phyloP scores from a whole-genome alignment of 768 basidiomycete species.

The Auriscalpium vulgare region DNA sequence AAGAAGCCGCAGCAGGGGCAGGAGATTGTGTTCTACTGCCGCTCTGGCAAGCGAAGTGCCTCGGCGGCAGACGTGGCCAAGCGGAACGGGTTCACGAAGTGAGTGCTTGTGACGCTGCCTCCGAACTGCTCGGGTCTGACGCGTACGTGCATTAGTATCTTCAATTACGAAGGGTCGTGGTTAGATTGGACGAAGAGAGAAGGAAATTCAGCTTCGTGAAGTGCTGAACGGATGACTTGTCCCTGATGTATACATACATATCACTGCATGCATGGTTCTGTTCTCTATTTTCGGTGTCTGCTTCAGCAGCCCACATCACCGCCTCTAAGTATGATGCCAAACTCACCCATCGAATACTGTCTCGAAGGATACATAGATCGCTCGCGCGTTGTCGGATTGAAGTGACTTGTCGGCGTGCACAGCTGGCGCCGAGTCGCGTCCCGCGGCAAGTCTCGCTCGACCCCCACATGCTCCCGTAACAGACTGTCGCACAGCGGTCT shows the following conservation, averaged over 20 bases:
- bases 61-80: constrained; percentile 35
- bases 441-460: not conserved
- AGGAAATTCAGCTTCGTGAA: constrained; percentile 29
- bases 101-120: not conserved
- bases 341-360: not conserved
- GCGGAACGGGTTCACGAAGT: constrained; percentile 36
- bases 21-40: constrained; percentile 42
- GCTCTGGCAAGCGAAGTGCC: constrained; percentile 40
- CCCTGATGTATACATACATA: not conserved
- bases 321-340: not conserved
- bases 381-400: not conserved
- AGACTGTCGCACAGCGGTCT: not conserved
- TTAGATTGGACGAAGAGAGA: constrained; percentile 69
- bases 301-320: not conserved
- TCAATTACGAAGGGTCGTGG: constrained; percentile 87
- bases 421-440: too few relatives aligned
- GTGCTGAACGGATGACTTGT: not conserved
- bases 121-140: not conserved
- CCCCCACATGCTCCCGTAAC: not conserved
- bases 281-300: not conserved
- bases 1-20: constrained; percentile 30
- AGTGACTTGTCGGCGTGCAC: too few relatives aligned
- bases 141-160: constrained; percentile 7
- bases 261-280: not conserved
- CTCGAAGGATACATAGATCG: too few relatives aligned